phyloP scores from a whole-genome alignment of 176 grass and related monocot species.

The Oropetium thomaeum region DNA sequence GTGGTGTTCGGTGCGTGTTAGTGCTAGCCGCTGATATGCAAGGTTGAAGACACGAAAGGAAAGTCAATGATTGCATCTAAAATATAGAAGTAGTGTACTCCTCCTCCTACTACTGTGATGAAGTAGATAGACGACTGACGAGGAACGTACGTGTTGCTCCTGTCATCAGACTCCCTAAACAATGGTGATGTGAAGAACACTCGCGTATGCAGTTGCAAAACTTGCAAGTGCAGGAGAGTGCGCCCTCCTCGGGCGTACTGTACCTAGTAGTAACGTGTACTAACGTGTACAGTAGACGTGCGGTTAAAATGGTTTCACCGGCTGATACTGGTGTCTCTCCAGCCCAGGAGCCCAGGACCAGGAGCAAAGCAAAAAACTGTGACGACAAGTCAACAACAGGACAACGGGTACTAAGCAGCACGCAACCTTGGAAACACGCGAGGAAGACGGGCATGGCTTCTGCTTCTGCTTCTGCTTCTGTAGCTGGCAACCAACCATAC shows the following conservation, averaged over 20 bases:
- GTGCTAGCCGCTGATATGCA: background rate
- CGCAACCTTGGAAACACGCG: constrained; percentile 31
- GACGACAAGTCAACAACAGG: constrained; percentile 11
- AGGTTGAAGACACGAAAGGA: background rate
- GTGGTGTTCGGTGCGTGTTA: constrained; percentile 4
- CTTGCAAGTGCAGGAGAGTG: background rate
- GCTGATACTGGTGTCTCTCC: background rate
- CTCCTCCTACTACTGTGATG: background rate
- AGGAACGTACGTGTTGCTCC: background rate
- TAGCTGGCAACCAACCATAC: background rate
- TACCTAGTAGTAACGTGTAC: too few relatives aligned
- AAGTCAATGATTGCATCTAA: constrained; percentile 1
- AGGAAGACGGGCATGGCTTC: background rate
- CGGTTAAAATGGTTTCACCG: constrained; percentile 13
- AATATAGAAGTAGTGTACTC: too few relatives aligned
- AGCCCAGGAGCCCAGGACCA: constrained; percentile 1
- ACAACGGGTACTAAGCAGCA: background rate
- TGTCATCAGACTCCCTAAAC: constrained; percentile 8
- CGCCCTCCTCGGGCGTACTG: too few relatives aligned
- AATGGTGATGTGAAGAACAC: background rate
- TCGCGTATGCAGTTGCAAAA: background rate
- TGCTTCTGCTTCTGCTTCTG: background rate
- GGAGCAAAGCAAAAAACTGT: background rate
- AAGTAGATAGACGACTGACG: constrained; percentile 33
- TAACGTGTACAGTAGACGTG: background rate